phyloP scores from a whole-genome alignment of 2,329 filamentous ascomycete species.

The Fusarium nematophilum region DNA sequence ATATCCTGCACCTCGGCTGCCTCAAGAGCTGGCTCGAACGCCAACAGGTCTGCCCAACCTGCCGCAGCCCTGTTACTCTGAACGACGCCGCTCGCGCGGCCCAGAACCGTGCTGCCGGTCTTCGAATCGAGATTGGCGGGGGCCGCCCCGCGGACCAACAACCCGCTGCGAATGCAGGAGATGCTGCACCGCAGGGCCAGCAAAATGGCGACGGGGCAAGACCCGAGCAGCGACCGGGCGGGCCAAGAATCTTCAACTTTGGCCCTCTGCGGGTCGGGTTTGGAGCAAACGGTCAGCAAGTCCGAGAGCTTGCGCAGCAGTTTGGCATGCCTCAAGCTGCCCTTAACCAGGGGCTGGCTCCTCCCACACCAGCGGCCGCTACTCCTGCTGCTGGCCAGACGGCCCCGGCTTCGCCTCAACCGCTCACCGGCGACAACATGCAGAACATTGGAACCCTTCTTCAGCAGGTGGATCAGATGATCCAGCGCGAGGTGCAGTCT shows the following conservation, averaged over 20 bases:
- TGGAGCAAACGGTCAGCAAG: constrained; percentile 75
- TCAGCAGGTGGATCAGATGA: constrained; percentile 73
- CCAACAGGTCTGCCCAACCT: constrained; percentile 97
- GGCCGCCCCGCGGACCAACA: constrained; percentile 37
- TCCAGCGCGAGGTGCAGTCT: constrained; percentile 73
- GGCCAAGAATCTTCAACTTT: constrained; percentile 75
- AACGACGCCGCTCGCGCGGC: constrained; percentile 43
- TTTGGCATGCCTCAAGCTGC: constrained; percentile 60
- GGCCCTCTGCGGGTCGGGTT: constrained; percentile 82
- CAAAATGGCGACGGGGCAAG: constrained; percentile 39
- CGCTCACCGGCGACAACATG: constrained; percentile 46
- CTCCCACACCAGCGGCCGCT: constrained; percentile 27
- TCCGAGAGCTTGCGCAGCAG: constrained; percentile 75
- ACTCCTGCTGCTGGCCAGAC: constrained; percentile 33
- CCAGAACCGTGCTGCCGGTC: constrained; percentile 44
- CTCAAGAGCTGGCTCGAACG: constrained; percentile 97
- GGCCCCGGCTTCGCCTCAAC: constrained; percentile 30
- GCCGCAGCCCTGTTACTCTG: constrained; percentile 77
- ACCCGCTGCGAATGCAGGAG: constrained; percentile 38
- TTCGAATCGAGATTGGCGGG: constrained; percentile 48
- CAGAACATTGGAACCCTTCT: constrained; percentile 69
- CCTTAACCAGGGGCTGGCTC: constrained; percentile 38
- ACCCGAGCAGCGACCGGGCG: constrained; percentile 43
- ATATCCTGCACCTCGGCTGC: constrained; percentile 94
- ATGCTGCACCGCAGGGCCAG: constrained; percentile 34